These are phyloP conservation scores for Vitis rupestris DNA, from an alignment of 164 flowering plant genomes.

Conservation along the genomic window DNA sequence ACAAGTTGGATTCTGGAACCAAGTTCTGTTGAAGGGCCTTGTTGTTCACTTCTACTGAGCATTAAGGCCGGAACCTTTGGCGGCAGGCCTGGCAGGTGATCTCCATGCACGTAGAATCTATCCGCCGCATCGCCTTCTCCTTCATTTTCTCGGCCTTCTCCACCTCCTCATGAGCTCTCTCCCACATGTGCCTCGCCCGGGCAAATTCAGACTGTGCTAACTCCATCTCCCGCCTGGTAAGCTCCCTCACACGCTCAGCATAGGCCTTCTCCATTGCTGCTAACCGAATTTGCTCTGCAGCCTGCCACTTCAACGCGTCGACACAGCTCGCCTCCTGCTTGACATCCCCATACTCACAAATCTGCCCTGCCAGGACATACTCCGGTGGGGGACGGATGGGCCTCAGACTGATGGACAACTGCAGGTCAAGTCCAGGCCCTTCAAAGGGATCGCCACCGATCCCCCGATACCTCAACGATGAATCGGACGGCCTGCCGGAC, in stretches of 20 bases:
- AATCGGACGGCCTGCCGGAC: constrained; percentile 18
- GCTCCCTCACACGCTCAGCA: constrained; percentile 87
- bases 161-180: constrained; percentile 72
- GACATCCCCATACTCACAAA: constrained; percentile 8
- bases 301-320: constrained; percentile 75
- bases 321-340: constrained; percentile 25
- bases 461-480: constrained; percentile 17
- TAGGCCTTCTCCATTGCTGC: constrained; percentile 90
- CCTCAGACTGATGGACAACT: constrained; percentile 66
- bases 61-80: constrained; percentile 60
- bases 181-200: constrained; percentile 78
- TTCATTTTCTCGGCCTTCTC: constrained; percentile 72
- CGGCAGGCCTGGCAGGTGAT: constrained; percentile 92
- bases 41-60: not conserved
- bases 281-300: constrained; percentile 79
- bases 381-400: constrained; percentile 29
- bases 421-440: constrained; percentile 58
- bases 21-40: too few relatives aligned
- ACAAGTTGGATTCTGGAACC: constrained; percentile 1
- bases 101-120: constrained; percentile 74
- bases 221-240: constrained; percentile 86
- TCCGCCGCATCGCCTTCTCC: constrained; percentile 49
- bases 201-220: constrained; percentile 86
- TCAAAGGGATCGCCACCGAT: constrained; percentile 4
- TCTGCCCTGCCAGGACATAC: constrained; percentile 12